Conservation (phyloP, 2,329 filamentous ascomycete genomes). For the Mollisiaceae sp. region DNA sequence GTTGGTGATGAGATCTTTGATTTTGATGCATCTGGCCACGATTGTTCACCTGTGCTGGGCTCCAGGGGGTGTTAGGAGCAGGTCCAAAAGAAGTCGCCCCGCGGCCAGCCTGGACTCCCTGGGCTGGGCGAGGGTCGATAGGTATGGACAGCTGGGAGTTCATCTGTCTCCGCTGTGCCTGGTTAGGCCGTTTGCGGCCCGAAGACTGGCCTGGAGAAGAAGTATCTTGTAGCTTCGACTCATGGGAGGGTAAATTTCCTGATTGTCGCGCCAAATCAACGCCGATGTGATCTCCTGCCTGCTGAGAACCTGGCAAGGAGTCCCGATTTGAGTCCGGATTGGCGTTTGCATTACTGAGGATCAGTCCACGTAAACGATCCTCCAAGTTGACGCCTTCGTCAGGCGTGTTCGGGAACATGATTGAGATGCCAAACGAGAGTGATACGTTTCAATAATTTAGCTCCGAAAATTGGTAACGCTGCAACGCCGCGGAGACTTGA, state of each 20-base stretch:
- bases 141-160: constrained; percentile 62
- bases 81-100: constrained; percentile 20
- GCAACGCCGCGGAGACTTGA: not conserved
- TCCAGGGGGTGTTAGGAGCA: constrained; percentile 8
- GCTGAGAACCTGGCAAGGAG: constrained; percentile 8
- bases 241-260: not conserved
- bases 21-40: constrained; percentile 34
- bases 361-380: constrained; percentile 62
- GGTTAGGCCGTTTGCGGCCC: constrained; percentile 58
- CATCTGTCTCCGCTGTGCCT: constrained; percentile 68
- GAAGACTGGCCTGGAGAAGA: constrained; percentile 10
- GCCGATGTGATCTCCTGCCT: not conserved
- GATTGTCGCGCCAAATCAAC: not conserved
- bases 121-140: constrained; percentile 51
- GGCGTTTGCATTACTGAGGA: constrained; percentile 55
- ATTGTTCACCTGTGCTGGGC: constrained; percentile 8
- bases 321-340: constrained; percentile 27
- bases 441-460: not conserved
- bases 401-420: constrained; percentile 33
- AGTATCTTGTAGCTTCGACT: constrained; percentile 30
- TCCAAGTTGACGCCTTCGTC: constrained; percentile 49
- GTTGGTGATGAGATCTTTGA: constrained; percentile 17
- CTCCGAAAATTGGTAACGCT: not conserved
- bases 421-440: not conserved
- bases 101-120: constrained; percentile 41